Evolutionary conservation across 1,284 basidiomycete species (phyloP), one percentile per base, ranked within the genome.

Genomic region (Ustilago tritici): DNA sequence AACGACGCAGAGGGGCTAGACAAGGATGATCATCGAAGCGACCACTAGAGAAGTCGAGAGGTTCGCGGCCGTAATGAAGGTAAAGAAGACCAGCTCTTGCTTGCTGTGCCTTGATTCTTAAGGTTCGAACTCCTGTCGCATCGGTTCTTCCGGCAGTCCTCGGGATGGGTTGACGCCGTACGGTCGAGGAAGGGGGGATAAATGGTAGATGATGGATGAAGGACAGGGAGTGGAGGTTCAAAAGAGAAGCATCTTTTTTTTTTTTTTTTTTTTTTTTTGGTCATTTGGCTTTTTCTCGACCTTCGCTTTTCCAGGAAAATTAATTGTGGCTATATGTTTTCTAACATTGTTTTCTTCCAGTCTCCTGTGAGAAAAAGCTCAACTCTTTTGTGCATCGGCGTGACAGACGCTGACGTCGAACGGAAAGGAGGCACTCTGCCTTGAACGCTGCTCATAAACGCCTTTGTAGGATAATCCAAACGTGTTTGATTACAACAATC

Each of bases 311-410:
- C 43, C 43, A 19, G 14, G 19, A 46, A 19, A 15, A 15, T 46
- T 46, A 23, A 19, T n/a, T 19, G 43, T 23, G 23, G 23, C 23
- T 23, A 19, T 46, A 17, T 46, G 8, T 19, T 19, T 46, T 46
- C 11, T 46, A 46, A n/a, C n/a, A 46, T 46, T 19, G n/a, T 23
- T 43, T 46, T 46, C 43, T 46, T 46, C 43, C n/a, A 46, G 19
- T 7, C 9, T 46, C 11, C 19, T 2, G 19, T 1, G 6, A 19
- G 10, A 46, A n/a, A 41, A 41, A 15, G 40, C 40, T 41, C 40
- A 41, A 15, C 8, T 41, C 12, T 23, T 8, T 4, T 19, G 43
- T 46, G 15, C 14, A 46, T n/a, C 43, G 43, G 43, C 17, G 43
- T n/a, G n/a, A 19, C n/a, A 19, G 17, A 46, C 17, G 43, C 43